phyloP scores from a whole-genome alignment of 2,329 filamentous ascomycete genomes.

The Calcarisporium arbuscula region DNA sequence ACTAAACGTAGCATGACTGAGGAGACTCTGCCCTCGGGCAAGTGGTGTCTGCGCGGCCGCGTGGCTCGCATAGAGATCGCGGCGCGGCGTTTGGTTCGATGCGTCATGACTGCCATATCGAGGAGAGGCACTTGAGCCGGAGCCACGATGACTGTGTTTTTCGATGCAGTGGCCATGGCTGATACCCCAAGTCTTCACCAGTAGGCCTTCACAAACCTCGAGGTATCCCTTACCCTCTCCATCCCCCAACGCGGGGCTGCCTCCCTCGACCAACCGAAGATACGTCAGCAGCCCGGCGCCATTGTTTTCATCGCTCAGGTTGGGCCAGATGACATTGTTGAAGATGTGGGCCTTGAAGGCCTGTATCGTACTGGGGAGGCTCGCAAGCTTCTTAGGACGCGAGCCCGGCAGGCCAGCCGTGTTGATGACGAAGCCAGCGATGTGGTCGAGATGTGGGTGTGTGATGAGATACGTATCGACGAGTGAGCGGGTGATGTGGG shows the following conservation, averaged over 20 bases:
- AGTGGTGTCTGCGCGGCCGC: slow-evolving; percentile 38
- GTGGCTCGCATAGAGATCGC: slow-evolving; percentile 19
- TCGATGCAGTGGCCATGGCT: slow-evolving; percentile 88
- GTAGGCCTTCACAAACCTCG: slow-evolving; percentile 80
- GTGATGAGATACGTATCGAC: slow-evolving; percentile 89
- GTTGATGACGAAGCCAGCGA: slow-evolving; percentile 87
- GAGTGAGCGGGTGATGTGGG: slow-evolving; percentile 70
- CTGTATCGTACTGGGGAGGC: slow-evolving; percentile 79
- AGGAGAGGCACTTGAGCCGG: slow-evolving; percentile 41
- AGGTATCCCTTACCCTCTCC: slow-evolving; percentile 78
- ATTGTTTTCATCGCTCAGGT: slow-evolving; percentile 91
- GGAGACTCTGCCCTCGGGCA: slow-evolving; percentile 24
- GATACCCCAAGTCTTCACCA: slow-evolving; percentile 80
- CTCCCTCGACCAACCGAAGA: slow-evolving; percentile 79
- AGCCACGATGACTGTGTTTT: slow-evolving; percentile 58
- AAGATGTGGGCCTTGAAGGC: slow-evolving; percentile 94
- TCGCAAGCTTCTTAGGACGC: slow-evolving; percentile 79
- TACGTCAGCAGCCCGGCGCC: slow-evolving; percentile 91
- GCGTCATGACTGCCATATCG: slow-evolving; percentile 45
- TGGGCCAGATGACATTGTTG: slow-evolving; percentile 97
- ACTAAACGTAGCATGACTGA: slow-evolving; percentile 23
- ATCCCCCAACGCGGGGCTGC: slow-evolving; percentile 75
- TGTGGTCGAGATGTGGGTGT: slow-evolving; percentile 94
- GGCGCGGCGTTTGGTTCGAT: slow-evolving; percentile 22
- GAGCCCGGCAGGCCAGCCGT: slow-evolving; percentile 78